These are phyloP conservation scores for Massarina eburnea DNA, from an alignment of 2,329 filamentous ascomycete genomes.

Conservation along the genomic window DNA sequence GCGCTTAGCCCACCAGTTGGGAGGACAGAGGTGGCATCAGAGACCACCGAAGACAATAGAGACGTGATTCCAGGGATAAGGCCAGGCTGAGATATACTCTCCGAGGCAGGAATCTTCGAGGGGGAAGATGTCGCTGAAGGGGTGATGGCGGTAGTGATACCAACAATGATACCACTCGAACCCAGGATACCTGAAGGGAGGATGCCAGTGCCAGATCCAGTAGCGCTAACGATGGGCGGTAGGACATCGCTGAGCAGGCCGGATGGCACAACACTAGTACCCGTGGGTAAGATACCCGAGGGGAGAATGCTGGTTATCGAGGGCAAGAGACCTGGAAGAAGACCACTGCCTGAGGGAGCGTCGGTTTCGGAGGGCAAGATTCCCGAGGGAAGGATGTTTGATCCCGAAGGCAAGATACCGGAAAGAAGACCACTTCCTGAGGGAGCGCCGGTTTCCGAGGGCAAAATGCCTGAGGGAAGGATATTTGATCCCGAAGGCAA, in stretches of 20 bases:
- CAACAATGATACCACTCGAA: slow-evolving; percentile 34
- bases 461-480: too few relatives aligned
- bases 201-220: slow-evolving; percentile 10
- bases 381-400: slow-evolving; percentile 4
- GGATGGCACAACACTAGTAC: slow-evolving; percentile 17
- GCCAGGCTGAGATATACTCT: slow-evolving; percentile 8
- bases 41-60: slow-evolving; percentile 12
- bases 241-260: neutral
- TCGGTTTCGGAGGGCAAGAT: too few relatives aligned
- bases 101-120: slow-evolving; percentile 20
- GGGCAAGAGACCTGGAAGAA: neutral
- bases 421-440: too few relatives aligned
- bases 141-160: slow-evolving; percentile 34
- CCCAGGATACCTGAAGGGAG: neutral
- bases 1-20: slow-evolving; percentile 6
- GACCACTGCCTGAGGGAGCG: neutral
- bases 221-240: neutral
- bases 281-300: too few relatives aligned
- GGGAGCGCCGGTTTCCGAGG: too few relatives aligned
- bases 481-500: too few relatives aligned
- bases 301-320: slow-evolving; percentile 2
- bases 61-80: slow-evolving; percentile 7
- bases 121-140: slow-evolving; percentile 12
- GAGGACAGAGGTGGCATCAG: slow-evolving; percentile 17
- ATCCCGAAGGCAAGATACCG: too few relatives aligned